Percentiles rank a stretch among this genome's conserved stretches.
phyloP scores from a whole-genome alignment of 257 asterid species.

The Gentiana straminea region DNA sequence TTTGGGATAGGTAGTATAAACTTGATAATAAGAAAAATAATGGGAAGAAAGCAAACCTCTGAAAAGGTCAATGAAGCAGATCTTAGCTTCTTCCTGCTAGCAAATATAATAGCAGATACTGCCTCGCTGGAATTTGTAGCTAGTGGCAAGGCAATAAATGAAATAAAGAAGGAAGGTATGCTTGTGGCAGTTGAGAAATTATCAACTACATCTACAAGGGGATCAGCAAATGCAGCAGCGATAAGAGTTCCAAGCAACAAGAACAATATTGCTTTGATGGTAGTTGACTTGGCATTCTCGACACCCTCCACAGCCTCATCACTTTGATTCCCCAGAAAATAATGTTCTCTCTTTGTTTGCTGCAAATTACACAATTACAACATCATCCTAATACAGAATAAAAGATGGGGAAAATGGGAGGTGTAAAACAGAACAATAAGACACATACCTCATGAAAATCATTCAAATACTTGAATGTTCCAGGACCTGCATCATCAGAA shows the following conservation, averaged over 20 bases:
- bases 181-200: conserved; percentile 8
- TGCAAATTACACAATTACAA: not conserved
- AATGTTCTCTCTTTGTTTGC: conserved; percentile 11
- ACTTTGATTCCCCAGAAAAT: conserved; percentile 9
- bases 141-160: conserved; percentile 9
- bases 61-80: conserved; percentile 12
- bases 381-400: not conserved
- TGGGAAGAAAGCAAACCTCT: conserved; percentile 3
- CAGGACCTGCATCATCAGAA: conserved; percentile 7
- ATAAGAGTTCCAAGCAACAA: conserved; percentile 5
- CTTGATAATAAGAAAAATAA: not conserved
- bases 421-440: not conserved
- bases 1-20: not conserved
- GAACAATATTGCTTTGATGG: conserved; percentile 4
- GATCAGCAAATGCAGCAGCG: conserved; percentile 14
- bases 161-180: conserved; percentile 9
- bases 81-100: conserved; percentile 2
- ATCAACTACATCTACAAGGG: conserved; percentile 6
- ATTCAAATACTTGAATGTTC: conserved; percentile 3
- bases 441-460: conserved; percentile 7
- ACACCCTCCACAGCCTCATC: conserved; percentile 11
- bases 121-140: conserved; percentile 9
- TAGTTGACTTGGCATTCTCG: conserved; percentile 5
- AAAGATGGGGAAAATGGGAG: not conserved
- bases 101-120: conserved; percentile 6